A percentile compares a stretch with the other conserved stretches of the same genome.
Evolutionary conservation across 2,329 filamentous ascomycete genomes (phyloP).

Genomic region (Hirsutella rhossiliensis): DNA sequence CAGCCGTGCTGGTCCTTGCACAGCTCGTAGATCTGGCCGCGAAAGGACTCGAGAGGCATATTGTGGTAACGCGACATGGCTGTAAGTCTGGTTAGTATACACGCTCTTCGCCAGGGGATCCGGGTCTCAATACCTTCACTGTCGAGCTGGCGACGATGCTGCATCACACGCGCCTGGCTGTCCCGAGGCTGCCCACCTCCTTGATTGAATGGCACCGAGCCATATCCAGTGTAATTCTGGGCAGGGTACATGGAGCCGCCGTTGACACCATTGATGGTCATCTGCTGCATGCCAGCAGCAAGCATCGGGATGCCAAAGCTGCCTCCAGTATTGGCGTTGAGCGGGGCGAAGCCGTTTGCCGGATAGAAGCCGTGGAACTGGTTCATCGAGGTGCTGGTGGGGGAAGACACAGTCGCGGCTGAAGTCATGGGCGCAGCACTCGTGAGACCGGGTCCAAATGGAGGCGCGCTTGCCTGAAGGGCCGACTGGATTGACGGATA

Average conservation of each 20-base stretch:
- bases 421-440: slow-evolving; percentile 14
- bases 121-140: slow-evolving; percentile 43
- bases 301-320: slow-evolving; percentile 35
- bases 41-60: slow-evolving; percentile 66
- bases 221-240: slow-evolving; percentile 47
- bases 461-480: slow-evolving; percentile 66
- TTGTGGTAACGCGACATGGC: slow-evolving; percentile 74
- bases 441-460: slow-evolving; percentile 55
- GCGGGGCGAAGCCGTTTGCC: slow-evolving; percentile 15
- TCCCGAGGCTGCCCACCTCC: slow-evolving; percentile 50
- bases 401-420: slow-evolving; percentile 11
- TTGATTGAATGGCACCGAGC: slow-evolving; percentile 34
- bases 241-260: slow-evolving; percentile 35
- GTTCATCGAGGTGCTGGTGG: slow-evolving; percentile 12
- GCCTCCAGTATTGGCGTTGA: slow-evolving; percentile 9
- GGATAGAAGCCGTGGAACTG: slow-evolving; percentile 21
- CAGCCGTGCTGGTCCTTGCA: slow-evolving; percentile 99
- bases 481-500: slow-evolving; percentile 56
- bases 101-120: not conserved
- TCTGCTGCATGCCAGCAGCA: slow-evolving; percentile 54
- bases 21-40: slow-evolving; percentile 73
- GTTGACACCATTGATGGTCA: slow-evolving; percentile 40
- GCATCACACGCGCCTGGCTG: slow-evolving; percentile 63
- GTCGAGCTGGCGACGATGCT: slow-evolving; percentile 62
- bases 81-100: slow-evolving; percentile 21